Percentiles rank a stretch among this genome's conserved stretches.
These are phyloP conservation scores for Theobroma grandiflorum DNA, from an alignment of 441 rosid species.

Conservation along the genomic window DNA sequence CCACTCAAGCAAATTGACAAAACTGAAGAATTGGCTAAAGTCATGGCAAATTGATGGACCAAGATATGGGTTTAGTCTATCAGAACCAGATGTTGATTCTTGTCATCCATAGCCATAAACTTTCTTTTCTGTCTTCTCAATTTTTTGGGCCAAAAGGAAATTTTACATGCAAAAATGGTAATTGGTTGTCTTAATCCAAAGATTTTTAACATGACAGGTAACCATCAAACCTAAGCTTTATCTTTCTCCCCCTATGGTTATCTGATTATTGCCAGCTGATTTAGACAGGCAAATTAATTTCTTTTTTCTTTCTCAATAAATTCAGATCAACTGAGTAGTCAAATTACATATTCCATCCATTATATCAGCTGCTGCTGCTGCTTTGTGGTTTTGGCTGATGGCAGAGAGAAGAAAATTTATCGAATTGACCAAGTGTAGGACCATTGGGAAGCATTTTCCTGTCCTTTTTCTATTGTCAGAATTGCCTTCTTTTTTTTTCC, in stretches of 20 bases:
- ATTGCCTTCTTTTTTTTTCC: neutral
- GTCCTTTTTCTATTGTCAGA: neutral
- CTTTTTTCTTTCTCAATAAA: neutral
- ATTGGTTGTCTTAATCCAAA: conserved; percentile 2
- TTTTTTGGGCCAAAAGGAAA: neutral
- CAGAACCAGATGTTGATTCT: neutral
- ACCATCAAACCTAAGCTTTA: neutral
- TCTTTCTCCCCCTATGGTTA: neutral
- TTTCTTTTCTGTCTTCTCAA: neutral
- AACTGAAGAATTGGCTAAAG: neutral
- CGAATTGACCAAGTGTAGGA: neutral
- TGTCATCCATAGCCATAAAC: neutral
- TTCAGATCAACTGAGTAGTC: neutral
- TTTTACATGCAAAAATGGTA: neutral
- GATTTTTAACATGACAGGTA: neutral
- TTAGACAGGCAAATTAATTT: neutral
- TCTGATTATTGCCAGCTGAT: neutral
- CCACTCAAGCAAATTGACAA: neutral
- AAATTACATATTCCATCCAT: neutral
- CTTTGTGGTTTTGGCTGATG: neutral
- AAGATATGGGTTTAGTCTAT: too few relatives aligned
- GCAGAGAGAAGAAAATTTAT: neutral
- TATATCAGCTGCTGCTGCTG: neutral
- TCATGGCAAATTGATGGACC: too few relatives aligned
- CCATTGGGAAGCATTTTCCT: neutral